Percentiles rank a stretch among this genome's conserved stretches.
These are phyloP conservation scores for Kazachstania sp. DNA, from an alignment of 1,139 yeast genomes.

Conservation along the genomic window DNA sequence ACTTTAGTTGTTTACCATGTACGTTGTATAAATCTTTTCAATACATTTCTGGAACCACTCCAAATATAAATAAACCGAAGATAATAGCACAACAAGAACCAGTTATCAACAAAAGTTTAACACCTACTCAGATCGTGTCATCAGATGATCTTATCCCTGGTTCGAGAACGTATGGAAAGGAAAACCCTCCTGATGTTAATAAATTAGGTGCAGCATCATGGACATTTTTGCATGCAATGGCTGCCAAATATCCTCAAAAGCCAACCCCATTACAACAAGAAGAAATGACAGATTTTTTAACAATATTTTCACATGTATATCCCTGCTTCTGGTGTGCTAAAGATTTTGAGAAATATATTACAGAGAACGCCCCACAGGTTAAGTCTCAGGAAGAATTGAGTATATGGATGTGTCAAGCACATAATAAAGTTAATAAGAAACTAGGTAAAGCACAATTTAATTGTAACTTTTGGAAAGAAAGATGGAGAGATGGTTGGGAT, in stretches of 20 bases:
- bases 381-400: constrained; percentile 77
- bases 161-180: constrained; percentile 34
- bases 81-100: no score
- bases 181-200: constrained; percentile 84
- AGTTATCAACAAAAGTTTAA: no score
- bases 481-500: constrained; percentile 79
- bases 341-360: constrained; percentile 65
- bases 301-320: constrained; percentile 68
- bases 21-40: constrained; percentile 9
- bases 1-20: constrained; percentile 10
- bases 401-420: constrained; percentile 90
- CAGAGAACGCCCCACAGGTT: constrained; percentile 56
- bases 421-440: constrained; percentile 68
- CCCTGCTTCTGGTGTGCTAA: constrained; percentile 96
- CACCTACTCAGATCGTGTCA: neutral
- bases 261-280: constrained; percentile 57
- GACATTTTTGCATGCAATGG: constrained; percentile 86
- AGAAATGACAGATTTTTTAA: constrained; percentile 64
- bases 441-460: constrained; percentile 62
- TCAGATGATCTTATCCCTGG: constrained; percentile 13
- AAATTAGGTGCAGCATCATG: constrained; percentile 80
- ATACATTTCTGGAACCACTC: constrained; percentile 6
- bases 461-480: constrained; percentile 80
- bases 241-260: constrained; percentile 76
- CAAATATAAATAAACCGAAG: no score